Conservation (phyloP, 495 filamentous ascomycete species). For the Cercophora newfieldiana region DNA sequence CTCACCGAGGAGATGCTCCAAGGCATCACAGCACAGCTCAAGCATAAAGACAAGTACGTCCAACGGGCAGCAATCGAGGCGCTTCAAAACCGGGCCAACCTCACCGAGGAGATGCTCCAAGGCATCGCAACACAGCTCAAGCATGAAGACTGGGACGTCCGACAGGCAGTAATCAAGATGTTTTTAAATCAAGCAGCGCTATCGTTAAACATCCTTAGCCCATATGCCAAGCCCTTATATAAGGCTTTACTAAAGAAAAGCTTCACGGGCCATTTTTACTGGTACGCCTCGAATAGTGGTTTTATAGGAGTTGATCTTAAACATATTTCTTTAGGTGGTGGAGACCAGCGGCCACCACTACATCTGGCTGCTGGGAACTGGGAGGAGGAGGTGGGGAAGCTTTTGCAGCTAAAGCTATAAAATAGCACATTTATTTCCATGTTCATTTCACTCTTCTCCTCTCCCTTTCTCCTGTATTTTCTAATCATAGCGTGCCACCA, state of each 20-base stretch:
- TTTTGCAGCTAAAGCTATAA: background rate
- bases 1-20: background rate
- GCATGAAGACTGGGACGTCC: constrained; percentile 8
- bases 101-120: constrained; percentile 16
- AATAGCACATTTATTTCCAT: background rate
- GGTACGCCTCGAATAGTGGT: background rate
- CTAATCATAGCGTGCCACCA: constrained; percentile 2
- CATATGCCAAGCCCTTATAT: constrained; percentile 5
- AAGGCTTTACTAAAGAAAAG: constrained; percentile 5
- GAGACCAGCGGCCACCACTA: background rate
- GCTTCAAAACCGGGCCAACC: background rate
- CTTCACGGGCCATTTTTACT: background rate
- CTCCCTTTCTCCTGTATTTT: background rate
- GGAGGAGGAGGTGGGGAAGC: background rate
- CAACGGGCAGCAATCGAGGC: constrained; percentile 12
- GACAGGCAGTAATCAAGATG: background rate
- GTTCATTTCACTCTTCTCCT: background rate
- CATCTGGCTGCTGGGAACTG: background rate
- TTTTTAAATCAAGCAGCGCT: background rate
- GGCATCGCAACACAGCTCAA: constrained; percentile 8
- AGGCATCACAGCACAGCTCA: too few relatives aligned
- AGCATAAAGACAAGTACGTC: background rate
- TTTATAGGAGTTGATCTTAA: constrained; percentile 1
- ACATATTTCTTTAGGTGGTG: constrained; percentile 4
- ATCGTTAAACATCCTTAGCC: constrained; percentile 1